phyloP scores from a whole-genome alignment of 371 early-diverging fungal species.

The Apophysomyces variabilis region DNA sequence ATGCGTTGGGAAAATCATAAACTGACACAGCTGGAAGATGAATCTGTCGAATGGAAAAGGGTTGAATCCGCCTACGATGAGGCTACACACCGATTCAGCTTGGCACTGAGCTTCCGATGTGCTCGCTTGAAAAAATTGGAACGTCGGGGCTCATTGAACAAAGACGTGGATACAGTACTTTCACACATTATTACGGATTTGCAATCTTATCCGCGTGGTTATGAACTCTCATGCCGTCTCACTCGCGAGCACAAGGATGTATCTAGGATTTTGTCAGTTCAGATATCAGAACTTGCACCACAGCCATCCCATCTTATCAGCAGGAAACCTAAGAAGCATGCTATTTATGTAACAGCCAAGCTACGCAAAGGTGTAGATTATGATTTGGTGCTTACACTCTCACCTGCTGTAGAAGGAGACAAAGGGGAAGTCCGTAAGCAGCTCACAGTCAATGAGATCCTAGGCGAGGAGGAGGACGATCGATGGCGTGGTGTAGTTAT shows the following conservation, averaged over 20 bases:
- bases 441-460: constrained; percentile 2
- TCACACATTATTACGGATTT: constrained; percentile 41
- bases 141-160: constrained; percentile 5
- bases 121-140: background rate
- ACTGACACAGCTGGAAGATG: constrained; percentile 12
- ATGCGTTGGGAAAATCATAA: constrained; percentile 18
- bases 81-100: constrained; percentile 13
- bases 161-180: constrained; percentile 29
- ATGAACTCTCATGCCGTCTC: constrained; percentile 23
- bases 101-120: background rate
- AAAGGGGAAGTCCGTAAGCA: background rate
- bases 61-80: constrained; percentile 17
- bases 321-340: constrained; percentile 13
- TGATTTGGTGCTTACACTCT: background rate
- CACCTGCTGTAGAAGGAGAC: constrained; percentile 6
- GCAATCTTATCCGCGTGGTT: constrained; percentile 46
- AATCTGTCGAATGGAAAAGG: constrained; percentile 16
- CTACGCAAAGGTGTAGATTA: background rate
- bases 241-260: constrained; percentile 22
- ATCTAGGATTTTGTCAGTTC: constrained; percentile 19
- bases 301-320: constrained; percentile 29
- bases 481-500: constrained; percentile 27
- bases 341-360: constrained; percentile 10
- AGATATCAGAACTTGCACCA: constrained; percentile 27
- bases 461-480: constrained; percentile 9